Evolutionary conservation across 2,329 filamentous ascomycete species (phyloP).

Genomic region (Microthyrium microscopicum): DNA sequence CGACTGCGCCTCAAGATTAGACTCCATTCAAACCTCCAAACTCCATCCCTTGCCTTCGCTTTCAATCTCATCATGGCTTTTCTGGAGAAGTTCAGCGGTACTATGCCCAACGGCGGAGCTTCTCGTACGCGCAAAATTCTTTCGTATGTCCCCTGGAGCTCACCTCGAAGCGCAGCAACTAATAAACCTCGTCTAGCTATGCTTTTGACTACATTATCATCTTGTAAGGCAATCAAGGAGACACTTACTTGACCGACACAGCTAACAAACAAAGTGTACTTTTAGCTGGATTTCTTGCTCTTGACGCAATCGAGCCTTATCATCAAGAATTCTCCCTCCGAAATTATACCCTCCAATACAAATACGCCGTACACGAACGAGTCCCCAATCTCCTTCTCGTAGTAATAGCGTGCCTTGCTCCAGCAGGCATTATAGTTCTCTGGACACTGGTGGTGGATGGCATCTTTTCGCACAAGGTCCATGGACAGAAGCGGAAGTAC

Average conservation of each 20-base stretch:
- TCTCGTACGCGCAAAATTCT: no score
- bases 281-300: constrained; percentile 4
- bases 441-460: constrained; percentile 43
- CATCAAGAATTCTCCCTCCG: constrained; percentile 8
- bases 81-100: no score
- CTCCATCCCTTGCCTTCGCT: no score
- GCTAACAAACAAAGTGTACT: no score
- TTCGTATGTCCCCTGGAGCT: no score
- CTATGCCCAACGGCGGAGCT: no score
- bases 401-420: constrained; percentile 32
- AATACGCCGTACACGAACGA: constrained; percentile 38
- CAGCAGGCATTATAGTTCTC: constrained; percentile 33
- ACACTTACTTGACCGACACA: no score
- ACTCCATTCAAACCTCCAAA: no score
- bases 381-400: constrained; percentile 34
- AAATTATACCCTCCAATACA: constrained; percentile 41
- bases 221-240: no score
- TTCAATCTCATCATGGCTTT: no score
- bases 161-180: no score
- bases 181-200: neutral
- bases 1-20: no score
- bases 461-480: constrained; percentile 34
- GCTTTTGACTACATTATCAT: constrained; percentile 1
- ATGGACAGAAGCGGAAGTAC: constrained; percentile 24
- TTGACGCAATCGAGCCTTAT: constrained; percentile 8